phyloP scores from a whole-genome alignment of 176 grass and related monocot genomes.

The Musa acuminata region DNA sequence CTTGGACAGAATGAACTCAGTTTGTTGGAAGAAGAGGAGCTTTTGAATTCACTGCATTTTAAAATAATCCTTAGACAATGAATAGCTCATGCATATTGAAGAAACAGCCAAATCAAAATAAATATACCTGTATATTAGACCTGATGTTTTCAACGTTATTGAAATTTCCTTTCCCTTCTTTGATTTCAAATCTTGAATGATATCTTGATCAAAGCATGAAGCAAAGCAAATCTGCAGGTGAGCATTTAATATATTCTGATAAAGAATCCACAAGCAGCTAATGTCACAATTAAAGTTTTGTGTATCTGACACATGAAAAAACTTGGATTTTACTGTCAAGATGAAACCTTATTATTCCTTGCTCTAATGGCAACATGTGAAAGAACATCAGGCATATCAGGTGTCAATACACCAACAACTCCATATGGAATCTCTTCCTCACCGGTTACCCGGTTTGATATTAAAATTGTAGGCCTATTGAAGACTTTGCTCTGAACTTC shows the following conservation, averaged over 20 bases:
- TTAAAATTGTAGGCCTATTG: slow-evolving; percentile 8
- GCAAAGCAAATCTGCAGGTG: slow-evolving; percentile 9
- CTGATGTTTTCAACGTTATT: not conserved
- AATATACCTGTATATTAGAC: slow-evolving; percentile 6
- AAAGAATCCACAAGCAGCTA: not conserved
- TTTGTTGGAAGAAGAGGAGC: not conserved
- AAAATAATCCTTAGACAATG: not conserved
- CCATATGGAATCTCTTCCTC: slow-evolving; percentile 21
- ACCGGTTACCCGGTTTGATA: slow-evolving; percentile 7
- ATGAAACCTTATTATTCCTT: slow-evolving; percentile 18
- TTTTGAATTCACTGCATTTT: slow-evolving; percentile 5
- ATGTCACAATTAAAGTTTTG: not conserved
- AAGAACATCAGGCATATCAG: slow-evolving; percentile 25
- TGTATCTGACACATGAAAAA: not conserved
- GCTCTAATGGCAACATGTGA: slow-evolving; percentile 22
- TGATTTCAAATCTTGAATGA: slow-evolving; percentile 9
- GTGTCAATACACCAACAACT: slow-evolving; percentile 16
- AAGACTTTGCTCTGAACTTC: slow-evolving; percentile 21
- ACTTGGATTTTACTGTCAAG: not conserved
- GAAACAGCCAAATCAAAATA: not conserved
- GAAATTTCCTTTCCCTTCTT: slow-evolving; percentile 10
- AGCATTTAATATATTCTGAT: not conserved
- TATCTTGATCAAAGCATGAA: slow-evolving; percentile 17
- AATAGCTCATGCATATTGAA: not conserved
- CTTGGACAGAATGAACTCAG: not conserved